Percentiles rank a stretch among this genome's conserved stretches.
These are phyloP conservation scores for Gnomoniopsis sp. DNA, from an alignment of 2,329 filamentous ascomycete species.

Conservation along the genomic window DNA sequence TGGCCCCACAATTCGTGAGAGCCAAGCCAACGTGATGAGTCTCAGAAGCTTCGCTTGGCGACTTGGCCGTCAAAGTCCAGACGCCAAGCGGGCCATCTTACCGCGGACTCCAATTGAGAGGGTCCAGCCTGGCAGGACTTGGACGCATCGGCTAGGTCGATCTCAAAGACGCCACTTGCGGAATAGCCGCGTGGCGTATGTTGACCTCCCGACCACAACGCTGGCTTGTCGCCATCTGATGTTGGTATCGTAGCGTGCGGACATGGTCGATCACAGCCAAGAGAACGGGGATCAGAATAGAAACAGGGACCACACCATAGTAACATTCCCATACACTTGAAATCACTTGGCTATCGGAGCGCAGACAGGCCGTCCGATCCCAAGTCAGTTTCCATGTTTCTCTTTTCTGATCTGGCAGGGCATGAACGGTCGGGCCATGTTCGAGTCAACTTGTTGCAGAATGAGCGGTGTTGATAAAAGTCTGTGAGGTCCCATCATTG, in stretches of 20 bases:
- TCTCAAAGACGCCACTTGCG: background rate
- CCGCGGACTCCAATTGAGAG: background rate
- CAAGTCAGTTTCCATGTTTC: background rate
- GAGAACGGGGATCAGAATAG: slow-evolving; percentile 9
- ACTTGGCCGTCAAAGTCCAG: slow-evolving; percentile 13
- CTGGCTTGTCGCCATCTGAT: background rate
- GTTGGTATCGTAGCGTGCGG: background rate
- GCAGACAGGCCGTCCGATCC: slow-evolving; percentile 8
- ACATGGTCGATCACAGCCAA: slow-evolving; percentile 11
- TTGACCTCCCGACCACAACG: background rate
- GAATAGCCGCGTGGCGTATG: background rate
- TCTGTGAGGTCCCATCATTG: slow-evolving; percentile 7
- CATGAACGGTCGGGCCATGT: background rate
- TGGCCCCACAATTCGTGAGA: background rate
- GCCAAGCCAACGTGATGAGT: slow-evolving; percentile 6
- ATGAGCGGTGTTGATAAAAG: slow-evolving; percentile 3
- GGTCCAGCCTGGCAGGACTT: background rate
- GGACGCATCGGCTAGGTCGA: background rate
- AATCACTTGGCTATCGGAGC: slow-evolving; percentile 16
- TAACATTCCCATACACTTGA: slow-evolving; percentile 7
- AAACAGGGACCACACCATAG: slow-evolving; percentile 1
- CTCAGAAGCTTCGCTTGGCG: slow-evolving; percentile 14
- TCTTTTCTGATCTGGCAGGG: background rate
- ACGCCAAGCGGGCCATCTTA: slow-evolving; percentile 11
- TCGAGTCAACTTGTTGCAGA: slow-evolving; percentile 1